phyloP scores from a whole-genome alignment of 768 basidiomycete species.

The Nidularia sp. region DNA sequence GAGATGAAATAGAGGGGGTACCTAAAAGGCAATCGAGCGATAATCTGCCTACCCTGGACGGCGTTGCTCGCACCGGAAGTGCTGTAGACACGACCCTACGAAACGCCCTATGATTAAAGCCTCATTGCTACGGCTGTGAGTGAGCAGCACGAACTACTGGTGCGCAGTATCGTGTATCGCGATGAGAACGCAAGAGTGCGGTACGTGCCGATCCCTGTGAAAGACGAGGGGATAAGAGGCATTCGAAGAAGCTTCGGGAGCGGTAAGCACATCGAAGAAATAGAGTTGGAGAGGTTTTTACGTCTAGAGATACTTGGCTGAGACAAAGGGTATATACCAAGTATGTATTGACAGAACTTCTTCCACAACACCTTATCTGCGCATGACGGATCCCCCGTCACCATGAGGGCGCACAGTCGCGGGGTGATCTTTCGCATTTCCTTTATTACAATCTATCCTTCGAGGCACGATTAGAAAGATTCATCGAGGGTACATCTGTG shows the following conservation, averaged over 20 bases:
- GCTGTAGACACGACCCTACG: not conserved
- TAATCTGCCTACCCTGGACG: not conserved
- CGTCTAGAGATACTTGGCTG: not conserved
- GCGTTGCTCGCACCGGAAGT: not conserved
- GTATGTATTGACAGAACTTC: not conserved
- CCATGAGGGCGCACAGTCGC: not conserved
- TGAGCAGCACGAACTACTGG: not conserved
- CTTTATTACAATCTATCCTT: not conserved
- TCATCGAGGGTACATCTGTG: not conserved
- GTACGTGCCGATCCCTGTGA: not conserved
- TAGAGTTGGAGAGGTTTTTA: not conserved
- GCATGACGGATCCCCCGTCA: not conserved
- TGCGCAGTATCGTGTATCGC: not conserved
- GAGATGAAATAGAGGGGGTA: not conserved
- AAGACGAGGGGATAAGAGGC: not conserved
- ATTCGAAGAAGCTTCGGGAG: not conserved
- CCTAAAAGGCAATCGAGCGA: not conserved
- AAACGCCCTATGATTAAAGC: not conserved
- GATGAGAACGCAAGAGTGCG: not conserved
- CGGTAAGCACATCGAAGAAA: not conserved
- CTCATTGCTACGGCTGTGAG: not conserved
- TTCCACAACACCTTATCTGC: not conserved
- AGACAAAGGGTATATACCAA: not conserved
- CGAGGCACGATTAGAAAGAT: not conserved
- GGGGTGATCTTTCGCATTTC: not conserved